phyloP scores from a whole-genome alignment of 352 stramenopile species.

The Phytophthora cryptogea region DNA sequence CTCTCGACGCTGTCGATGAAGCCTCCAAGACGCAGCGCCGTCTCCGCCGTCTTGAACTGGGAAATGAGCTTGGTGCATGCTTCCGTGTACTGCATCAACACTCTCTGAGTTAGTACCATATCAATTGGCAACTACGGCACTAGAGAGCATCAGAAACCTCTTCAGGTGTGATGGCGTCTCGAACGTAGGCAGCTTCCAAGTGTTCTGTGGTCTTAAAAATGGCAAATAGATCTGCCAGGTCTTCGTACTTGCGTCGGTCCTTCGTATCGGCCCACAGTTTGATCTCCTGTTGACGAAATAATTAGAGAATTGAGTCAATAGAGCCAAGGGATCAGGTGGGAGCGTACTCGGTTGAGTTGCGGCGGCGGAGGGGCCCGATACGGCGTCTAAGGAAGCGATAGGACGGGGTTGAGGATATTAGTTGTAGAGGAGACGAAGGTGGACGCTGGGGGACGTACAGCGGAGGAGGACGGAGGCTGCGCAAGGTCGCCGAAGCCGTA shows the following conservation, averaged over 20 bases:
- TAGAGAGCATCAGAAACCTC: slow-evolving; percentile 46
- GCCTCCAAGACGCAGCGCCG: slow-evolving; percentile 82
- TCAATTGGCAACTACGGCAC: slow-evolving; percentile 1
- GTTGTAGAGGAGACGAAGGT: neutral
- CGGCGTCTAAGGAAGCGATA: slow-evolving; percentile 8
- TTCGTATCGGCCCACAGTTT: slow-evolving; percentile 86
- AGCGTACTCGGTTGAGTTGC: slow-evolving; percentile 38
- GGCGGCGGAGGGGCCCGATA: slow-evolving; percentile 29
- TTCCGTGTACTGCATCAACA: slow-evolving; percentile 88
- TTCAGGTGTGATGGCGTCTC: slow-evolving; percentile 93
- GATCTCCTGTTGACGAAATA: slow-evolving; percentile 51
- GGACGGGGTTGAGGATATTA: neutral
- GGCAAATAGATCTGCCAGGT: slow-evolving; percentile 93
- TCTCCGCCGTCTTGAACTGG: slow-evolving; percentile 98
- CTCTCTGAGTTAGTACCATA: neutral
- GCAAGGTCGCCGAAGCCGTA: slow-evolving; percentile 31
- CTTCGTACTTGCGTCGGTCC: slow-evolving; percentile 87
- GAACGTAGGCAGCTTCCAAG: slow-evolving; percentile 96
- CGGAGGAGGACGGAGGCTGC: slow-evolving; percentile 22
- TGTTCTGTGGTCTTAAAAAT: slow-evolving; percentile 99
- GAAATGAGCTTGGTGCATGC: slow-evolving; percentile 97
- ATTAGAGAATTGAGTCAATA: neutral
- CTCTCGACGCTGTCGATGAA: slow-evolving; percentile 69
- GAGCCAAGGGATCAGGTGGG: neutral
- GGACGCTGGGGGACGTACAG: slow-evolving; percentile 9